Evolutionary conservation across 116 monocot species (phyloP).

Genomic region (Iris pallida): DNA sequence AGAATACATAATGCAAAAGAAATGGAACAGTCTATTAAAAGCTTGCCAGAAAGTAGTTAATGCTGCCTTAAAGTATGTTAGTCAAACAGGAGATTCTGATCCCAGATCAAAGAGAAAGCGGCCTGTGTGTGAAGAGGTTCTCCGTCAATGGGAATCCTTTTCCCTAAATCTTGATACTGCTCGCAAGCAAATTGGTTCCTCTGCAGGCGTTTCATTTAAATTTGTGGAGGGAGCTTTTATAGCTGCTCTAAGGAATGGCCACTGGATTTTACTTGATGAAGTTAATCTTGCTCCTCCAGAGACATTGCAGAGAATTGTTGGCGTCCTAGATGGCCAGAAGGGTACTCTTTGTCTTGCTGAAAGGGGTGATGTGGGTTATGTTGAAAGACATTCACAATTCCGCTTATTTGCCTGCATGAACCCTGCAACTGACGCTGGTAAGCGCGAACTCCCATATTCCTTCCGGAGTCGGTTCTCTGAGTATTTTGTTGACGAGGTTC

Average conservation of each 20-base stretch:
- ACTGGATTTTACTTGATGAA: constrained; percentile 98
- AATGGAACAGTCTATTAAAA: constrained; percentile 70
- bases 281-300: constrained; percentile 95
- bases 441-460: constrained; percentile 70
- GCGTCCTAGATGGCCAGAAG: constrained; percentile 76
- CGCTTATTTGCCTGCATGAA: constrained; percentile 99
- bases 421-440: constrained; percentile 96
- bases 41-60: constrained; percentile 32
- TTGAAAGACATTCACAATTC: constrained; percentile 66
- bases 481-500: constrained; percentile 90
- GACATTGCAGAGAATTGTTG: constrained; percentile 75
- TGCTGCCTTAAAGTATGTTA: constrained; percentile 17
- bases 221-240: constrained; percentile 97
- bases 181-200: constrained; percentile 49
- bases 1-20: constrained; percentile 45
- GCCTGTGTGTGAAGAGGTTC: constrained; percentile 37
- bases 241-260: constrained; percentile 71
- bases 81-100: constrained; percentile 16
- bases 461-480: constrained; percentile 85
- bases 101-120: constrained; percentile 70
- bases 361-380: constrained; percentile 76
- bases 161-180: constrained; percentile 47
- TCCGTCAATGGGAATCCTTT: constrained; percentile 58
- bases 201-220: constrained; percentile 60
- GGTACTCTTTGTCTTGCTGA: constrained; percentile 83